Evolutionary conservation across 2,329 filamentous ascomycete genomes (phyloP), one percentile per base, ranked within the genome.

Genomic region (Aureobasidium sp.): DNA sequence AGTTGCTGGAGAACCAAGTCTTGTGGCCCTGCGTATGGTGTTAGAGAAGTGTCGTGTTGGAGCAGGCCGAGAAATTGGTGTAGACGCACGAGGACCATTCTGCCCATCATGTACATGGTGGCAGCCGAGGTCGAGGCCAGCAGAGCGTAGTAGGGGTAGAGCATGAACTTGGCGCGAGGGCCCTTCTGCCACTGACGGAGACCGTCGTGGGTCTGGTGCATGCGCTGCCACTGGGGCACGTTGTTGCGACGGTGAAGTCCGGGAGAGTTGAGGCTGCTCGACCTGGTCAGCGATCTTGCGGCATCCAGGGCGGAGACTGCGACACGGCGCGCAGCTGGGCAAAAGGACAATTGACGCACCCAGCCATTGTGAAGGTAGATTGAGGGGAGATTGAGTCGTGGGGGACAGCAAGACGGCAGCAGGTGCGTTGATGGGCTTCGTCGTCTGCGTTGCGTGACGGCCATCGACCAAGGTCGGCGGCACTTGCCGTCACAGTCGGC

Each of bases 121-220:
- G 72, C 77, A 72, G 77, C 80, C 54, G 68, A 68, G 51, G 71
- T 72, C 55, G 65, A 60, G 65, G 70, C 69, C 55, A 74, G 62
- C 50, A 69, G 85, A 69, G 80, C 72, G 70, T 86, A 82, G 83
- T 88, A 93, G 68, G 87, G 87, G 65, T 84, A 81, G 69, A 91
- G 78, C 73, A 89, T 75, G 68, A 77, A 72, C 71, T 79, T 83
- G 80, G 85, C 87, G 72, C 85, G 83, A 67, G 85, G 77, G 78
- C 82, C 78, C 77, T 91, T 91, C 76, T 83, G 80, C 89, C 89
- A 92, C 74, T 90, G 76, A 71, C 89, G 85, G 68, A 85, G 76
- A 70, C 83, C 84, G 76, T 88, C 88, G 69, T 89, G 86, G 67
- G 82, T 79, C 79, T 91, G 89, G 81, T 90, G 91, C 69, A 84